These are phyloP conservation scores for Geotrichum phurueaensis DNA, from an alignment of 1,139 yeast species.

Conservation along the genomic window DNA sequence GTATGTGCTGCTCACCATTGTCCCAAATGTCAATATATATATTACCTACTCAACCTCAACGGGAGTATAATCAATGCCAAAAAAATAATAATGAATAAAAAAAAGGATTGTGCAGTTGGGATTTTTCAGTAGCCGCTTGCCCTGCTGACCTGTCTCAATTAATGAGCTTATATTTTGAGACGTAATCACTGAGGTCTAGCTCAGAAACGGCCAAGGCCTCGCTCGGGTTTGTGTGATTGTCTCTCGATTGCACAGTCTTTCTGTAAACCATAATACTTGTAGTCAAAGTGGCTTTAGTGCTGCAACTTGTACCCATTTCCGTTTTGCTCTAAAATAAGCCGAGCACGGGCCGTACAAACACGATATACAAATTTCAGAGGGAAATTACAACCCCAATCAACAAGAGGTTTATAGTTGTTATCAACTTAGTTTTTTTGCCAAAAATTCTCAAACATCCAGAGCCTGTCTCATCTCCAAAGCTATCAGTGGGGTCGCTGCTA, in stretches of 20 bases:
- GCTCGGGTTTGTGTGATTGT: background rate
- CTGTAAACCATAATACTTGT: background rate
- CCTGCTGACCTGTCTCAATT: slow-evolving; percentile 20
- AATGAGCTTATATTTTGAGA: slow-evolving; percentile 2
- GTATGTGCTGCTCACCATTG: background rate
- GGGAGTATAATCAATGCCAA: slow-evolving; percentile 61
- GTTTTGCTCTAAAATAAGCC: background rate
- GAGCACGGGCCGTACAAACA: background rate
- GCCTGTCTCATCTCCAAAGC: too few species aligned
- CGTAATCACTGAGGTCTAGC: background rate
- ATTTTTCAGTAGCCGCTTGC: slow-evolving; percentile 31
- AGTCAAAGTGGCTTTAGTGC: background rate
- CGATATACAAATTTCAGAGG: background rate
- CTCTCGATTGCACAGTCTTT: background rate
- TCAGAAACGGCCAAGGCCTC: background rate
- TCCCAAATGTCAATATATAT: background rate
- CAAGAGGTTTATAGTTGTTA: too few species aligned
- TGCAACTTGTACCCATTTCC: background rate
- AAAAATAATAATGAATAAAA: too few species aligned
- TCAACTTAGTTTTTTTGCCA: too few species aligned
- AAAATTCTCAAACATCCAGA: too few species aligned
- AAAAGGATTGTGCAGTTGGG: slow-evolving; percentile 33
- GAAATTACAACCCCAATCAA: background rate
- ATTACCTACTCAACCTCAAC: slow-evolving; percentile 34
- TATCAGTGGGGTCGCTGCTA: too few species aligned